These are phyloP conservation scores for Clavulina sp. DNA, from an alignment of 768 basidiomycete genomes.

Conservation along the genomic window DNA sequence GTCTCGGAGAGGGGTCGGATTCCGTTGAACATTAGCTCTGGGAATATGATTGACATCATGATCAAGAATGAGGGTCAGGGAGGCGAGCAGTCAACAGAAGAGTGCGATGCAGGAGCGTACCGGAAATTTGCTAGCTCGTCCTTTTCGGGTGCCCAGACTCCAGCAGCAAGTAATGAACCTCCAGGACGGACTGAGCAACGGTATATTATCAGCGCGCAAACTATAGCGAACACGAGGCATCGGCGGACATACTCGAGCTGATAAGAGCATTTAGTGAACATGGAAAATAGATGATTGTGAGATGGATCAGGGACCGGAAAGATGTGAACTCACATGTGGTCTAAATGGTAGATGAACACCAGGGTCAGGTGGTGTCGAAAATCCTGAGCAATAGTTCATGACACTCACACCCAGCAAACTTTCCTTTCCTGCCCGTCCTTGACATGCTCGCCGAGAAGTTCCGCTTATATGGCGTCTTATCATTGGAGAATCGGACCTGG, in stretches of 20 bases:
- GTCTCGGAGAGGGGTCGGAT: conserved; percentile 41
- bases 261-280: not conserved
- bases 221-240: not conserved
- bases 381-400: not conserved
- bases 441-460: conserved; percentile 71
- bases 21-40: conserved; percentile 33
- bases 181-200: conserved; percentile 22
- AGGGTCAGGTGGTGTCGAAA: not conserved
- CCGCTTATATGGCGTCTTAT: conserved; percentile 91
- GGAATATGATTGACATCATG: not conserved
- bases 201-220: not conserved
- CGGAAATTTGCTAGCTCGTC: conserved; percentile 65
- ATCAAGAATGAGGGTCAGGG: not conserved
- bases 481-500: conserved; percentile 77
- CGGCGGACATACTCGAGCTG: not conserved
- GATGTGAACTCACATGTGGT: conserved; percentile 37
- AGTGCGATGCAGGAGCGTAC: conserved; percentile 20
- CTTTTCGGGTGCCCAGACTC: conserved; percentile 61
- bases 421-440: conserved; percentile 75
- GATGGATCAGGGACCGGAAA: not conserved
- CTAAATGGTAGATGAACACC: conserved; percentile 18
- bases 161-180: conserved; percentile 59
- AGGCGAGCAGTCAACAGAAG: not conserved
- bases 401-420: conserved; percentile 67
- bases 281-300: conserved; percentile 2